Evolutionary conservation across 345 rosid species (phyloP).

Genomic region (Sisymbrium irio): DNA sequence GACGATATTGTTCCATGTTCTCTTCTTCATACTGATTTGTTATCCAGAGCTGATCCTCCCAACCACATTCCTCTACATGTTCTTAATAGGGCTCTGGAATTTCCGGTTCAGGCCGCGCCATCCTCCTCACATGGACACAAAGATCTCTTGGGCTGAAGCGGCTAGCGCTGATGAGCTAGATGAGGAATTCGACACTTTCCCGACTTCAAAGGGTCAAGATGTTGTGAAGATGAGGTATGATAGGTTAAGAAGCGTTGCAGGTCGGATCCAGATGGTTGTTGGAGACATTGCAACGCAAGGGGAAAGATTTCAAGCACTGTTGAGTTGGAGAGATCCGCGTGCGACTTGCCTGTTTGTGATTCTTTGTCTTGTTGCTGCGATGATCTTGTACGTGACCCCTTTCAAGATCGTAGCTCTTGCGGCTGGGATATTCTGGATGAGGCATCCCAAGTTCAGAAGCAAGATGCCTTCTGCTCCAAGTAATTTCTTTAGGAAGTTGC

Average conservation of each 20-base stretch:
- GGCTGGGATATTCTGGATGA: conserved; percentile 61
- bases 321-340: conserved; percentile 86
- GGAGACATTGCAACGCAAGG: conserved; percentile 90
- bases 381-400: conserved; percentile 64
- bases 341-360: conserved; percentile 70
- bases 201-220: conserved; percentile 65
- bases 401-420: conserved; percentile 60
- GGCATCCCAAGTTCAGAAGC: conserved; percentile 84
- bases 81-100: conserved; percentile 81
- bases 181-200: conserved; percentile 80
- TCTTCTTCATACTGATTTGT: conserved; percentile 71
- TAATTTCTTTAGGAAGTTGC: conserved; percentile 84
- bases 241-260: conserved; percentile 75
- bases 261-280: conserved; percentile 75
- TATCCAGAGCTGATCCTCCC: conserved; percentile 83
- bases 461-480: conserved; percentile 81
- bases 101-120: conserved; percentile 61
- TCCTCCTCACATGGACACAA: conserved; percentile 83
- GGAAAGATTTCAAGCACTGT: conserved; percentile 67
- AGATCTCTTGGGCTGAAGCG: conserved; percentile 85
- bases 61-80: conserved; percentile 71
- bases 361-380: conserved; percentile 66
- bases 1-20: conserved; percentile 60
- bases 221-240: conserved; percentile 80
- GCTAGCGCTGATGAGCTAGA: conserved; percentile 74